Base-by-base conservation (phyloP, 495 filamentous ascomycete genomes). In the Penicillium parvum region DNA sequence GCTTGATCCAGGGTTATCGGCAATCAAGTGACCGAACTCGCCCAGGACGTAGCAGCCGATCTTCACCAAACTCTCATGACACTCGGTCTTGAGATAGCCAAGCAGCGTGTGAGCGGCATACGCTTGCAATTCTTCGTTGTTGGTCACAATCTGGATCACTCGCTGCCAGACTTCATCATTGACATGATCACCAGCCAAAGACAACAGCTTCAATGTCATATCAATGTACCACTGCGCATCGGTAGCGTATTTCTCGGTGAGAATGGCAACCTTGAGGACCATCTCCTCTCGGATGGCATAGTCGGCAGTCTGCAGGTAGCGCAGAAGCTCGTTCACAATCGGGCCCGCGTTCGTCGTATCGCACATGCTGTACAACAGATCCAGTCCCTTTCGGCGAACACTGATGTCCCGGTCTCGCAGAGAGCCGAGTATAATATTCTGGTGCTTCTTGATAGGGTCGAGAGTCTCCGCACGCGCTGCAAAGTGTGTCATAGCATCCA, bases 141-240 rank as follows among this genome's bases (percentile, higher is more conserved):
- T 99, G 26, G 94, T 96, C 44, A 99, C 90, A 52, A 99, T 97
- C 64, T 97, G 94, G 49, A 96, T 96, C 41, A 99, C 90, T 51
- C 94, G 83, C 51, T 99, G 94, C 94, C 94, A 99, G 17, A 99
- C 94, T 68, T 99, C 94, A 40, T 99, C 94, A 64, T 91, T 96
- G 40, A 99, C 91, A 66, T 98, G 94, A 55, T 99, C 94, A 46
- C 94, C 94, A 7, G 94, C 94, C 75, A 96, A 86, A 18, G 94
- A 90, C 43, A 99, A 86, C 19, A 99, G 78, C 37, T 91, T 86
- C 49, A 99, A 69, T 3, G 92, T 95, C 45, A 96, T 95, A 59
- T 99, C 89, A 43, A 99, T 94, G 68, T 99, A 99, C 94, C 94
- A 99, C 61, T 96, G 90, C 11, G 95, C 85, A 58, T 99, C 90